Evolutionary conservation across 2,329 filamentous ascomycete species (phyloP).

Genomic region (Fusarium sacchari): DNA sequence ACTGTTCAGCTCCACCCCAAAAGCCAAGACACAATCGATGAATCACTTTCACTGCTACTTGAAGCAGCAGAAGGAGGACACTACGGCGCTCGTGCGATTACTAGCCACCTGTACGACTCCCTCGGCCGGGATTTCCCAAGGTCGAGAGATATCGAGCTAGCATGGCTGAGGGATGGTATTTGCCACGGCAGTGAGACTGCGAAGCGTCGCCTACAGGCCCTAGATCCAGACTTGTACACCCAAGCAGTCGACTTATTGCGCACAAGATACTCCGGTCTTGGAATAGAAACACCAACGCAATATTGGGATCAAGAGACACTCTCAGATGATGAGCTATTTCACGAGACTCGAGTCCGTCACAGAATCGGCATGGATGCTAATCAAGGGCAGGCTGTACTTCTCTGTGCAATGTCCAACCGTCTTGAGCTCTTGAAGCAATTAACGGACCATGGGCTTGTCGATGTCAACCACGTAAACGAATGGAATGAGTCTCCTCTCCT

Average conservation of each 20-base stretch:
- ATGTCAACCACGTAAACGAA: not conserved
- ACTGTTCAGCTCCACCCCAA: not conserved
- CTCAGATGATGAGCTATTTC: not conserved
- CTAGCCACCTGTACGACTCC: not conserved
- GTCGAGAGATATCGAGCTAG: not conserved
- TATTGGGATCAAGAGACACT: not conserved
- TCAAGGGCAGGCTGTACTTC: not conserved
- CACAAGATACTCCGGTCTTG: not conserved
- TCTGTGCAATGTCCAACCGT: not conserved
- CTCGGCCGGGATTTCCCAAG: not conserved
- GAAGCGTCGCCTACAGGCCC: not conserved
- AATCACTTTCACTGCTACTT: not conserved
- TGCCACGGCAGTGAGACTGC: not conserved
- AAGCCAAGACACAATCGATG: not conserved
- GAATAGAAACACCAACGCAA: not conserved
- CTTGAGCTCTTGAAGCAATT: not conserved
- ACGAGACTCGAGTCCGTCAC: not conserved
- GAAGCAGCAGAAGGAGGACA: not conserved
- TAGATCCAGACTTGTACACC: not conserved
- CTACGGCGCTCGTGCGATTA: not conserved
- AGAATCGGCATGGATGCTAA: not conserved
- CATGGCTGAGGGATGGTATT: not conserved
- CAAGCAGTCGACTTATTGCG: not conserved
- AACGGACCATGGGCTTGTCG: fast-evolving
- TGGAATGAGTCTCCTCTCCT: not conserved